Evolutionary conservation across 257 asterid species (phyloP).

Genomic region (Ophiorrhiza pumila): DNA sequence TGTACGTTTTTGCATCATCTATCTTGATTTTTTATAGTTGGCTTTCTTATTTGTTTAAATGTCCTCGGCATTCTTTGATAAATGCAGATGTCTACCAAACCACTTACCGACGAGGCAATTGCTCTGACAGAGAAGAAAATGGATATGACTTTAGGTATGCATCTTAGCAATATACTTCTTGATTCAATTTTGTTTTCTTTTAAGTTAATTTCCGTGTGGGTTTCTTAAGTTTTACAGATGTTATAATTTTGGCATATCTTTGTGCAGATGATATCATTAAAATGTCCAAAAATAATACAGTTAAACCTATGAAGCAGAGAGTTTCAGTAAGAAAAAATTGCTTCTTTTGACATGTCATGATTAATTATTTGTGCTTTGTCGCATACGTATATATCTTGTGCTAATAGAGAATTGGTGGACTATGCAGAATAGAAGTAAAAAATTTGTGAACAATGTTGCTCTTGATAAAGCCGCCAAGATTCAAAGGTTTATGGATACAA

Average conservation of each 20-base stretch:
- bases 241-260: not conserved
- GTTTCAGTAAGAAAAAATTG: conserved; percentile 46
- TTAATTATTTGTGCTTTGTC: conserved; percentile 6
- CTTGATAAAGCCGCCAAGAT: conserved; percentile 56
- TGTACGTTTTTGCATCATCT: not conserved
- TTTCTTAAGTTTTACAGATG: not conserved
- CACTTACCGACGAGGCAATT: conserved; percentile 61
- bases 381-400: not conserved
- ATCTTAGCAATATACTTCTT: not conserved
- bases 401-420: conserved; percentile 14
- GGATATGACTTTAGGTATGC: conserved; percentile 82
- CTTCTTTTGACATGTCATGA: conserved; percentile 9
- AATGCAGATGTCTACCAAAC: conserved; percentile 70
- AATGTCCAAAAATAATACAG: conserved; percentile 56
- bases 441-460: conserved; percentile 34
- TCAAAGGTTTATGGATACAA: conserved; percentile 52
- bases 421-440: conserved; percentile 61
- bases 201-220: not conserved
- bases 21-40: not conserved
- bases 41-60: not conserved
- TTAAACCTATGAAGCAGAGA: conserved; percentile 60
- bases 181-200: conserved; percentile 6
- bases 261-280: conserved; percentile 83
- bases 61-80: not conserved
- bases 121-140: conserved; percentile 96